Evolutionary conservation across 2,329 filamentous ascomycete species (phyloP).

Genomic region (Neopestalotiopsis sp.): DNA sequence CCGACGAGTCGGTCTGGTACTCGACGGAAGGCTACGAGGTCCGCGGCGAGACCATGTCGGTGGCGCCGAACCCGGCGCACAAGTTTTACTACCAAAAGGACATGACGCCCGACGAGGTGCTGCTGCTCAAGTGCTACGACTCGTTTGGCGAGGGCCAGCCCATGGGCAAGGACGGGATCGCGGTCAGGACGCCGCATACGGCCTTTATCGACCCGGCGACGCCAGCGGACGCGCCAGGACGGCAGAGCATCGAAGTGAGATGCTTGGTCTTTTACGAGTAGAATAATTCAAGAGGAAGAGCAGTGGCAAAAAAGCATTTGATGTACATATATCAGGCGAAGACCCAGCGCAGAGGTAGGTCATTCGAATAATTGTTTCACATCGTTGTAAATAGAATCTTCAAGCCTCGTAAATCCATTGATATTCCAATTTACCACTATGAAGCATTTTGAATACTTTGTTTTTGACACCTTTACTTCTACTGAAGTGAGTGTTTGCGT

Average conservation of each 20-base stretch:
- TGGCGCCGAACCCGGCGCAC: slow-evolving; percentile 63
- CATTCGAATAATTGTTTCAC: neutral
- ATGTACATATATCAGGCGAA: neutral
- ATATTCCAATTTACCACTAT: no score
- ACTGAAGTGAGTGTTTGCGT: no score
- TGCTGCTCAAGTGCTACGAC: slow-evolving; percentile 61
- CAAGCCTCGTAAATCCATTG: no score
- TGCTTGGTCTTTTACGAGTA: slow-evolving; percentile 63
- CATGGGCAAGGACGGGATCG: slow-evolving; percentile 45
- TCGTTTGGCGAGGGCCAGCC: slow-evolving; percentile 45
- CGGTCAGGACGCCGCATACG: slow-evolving; percentile 56
- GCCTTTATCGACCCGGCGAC: slow-evolving; percentile 62
- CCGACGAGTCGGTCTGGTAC: slow-evolving; percentile 22
- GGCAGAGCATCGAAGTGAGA: slow-evolving; percentile 70
- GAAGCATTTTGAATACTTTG: no score
- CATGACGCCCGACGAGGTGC: slow-evolving; percentile 61
- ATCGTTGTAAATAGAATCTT: neutral
- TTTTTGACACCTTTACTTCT: no score
- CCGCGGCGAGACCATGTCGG: slow-evolving; percentile 65
- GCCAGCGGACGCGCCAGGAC: slow-evolving; percentile 46
- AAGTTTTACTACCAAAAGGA: slow-evolving; percentile 71
- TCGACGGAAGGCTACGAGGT: slow-evolving; percentile 67
- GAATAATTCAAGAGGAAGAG: neutral
- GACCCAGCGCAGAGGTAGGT: neutral
- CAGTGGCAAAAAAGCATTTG: neutral